phyloP scores from a whole-genome alignment of 1,139 yeast species.

The Scheffersomyces parashehatae region DNA sequence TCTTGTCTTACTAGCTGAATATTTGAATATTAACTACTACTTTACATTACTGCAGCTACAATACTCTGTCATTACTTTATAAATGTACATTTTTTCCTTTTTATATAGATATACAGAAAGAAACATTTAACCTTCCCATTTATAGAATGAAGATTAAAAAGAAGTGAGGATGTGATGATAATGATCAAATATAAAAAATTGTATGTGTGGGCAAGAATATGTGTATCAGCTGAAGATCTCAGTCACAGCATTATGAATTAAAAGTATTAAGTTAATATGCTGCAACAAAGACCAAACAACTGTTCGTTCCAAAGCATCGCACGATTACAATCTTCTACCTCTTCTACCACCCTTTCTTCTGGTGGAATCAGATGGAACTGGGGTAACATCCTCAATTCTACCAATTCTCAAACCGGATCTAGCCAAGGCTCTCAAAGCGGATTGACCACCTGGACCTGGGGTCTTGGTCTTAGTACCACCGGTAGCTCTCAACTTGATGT shows the following conservation, averaged over 20 bases:
- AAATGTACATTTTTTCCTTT: constrained; percentile 10
- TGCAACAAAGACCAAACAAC: background rate
- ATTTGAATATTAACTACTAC: too few species aligned
- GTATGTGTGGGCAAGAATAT: too few species aligned
- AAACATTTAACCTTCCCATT: too few species aligned
- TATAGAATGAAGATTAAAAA: too few species aligned
- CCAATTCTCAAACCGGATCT: constrained; percentile 99
- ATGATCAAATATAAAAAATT: too few species aligned
- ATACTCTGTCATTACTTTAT: constrained; percentile 5
- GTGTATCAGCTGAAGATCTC: background rate
- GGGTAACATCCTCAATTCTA: constrained; percentile 99
- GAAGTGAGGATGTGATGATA: too few species aligned
- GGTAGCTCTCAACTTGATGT: constrained; percentile 99
- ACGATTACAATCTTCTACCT: constrained; percentile 97
- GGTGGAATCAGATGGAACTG: constrained; percentile 99
- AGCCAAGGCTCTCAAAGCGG: constrained; percentile 99
- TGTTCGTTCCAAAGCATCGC: constrained; percentile 3
- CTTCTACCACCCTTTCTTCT: constrained; percentile 99
- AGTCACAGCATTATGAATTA: constrained; percentile 1
- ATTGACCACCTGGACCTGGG: constrained; percentile 99
- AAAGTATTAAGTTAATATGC: constrained; percentile 23
- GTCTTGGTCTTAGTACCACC: constrained; percentile 99
- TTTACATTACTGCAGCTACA: too few species aligned
- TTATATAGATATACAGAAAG: background rate
- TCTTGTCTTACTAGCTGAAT: too few species aligned